A percentile compares a stretch with the other conserved stretches of the same genome.
These are phyloP conservation scores for Neonectria sp. DNA, from an alignment of 2,329 filamentous ascomycete genomes.

Conservation along the genomic window DNA sequence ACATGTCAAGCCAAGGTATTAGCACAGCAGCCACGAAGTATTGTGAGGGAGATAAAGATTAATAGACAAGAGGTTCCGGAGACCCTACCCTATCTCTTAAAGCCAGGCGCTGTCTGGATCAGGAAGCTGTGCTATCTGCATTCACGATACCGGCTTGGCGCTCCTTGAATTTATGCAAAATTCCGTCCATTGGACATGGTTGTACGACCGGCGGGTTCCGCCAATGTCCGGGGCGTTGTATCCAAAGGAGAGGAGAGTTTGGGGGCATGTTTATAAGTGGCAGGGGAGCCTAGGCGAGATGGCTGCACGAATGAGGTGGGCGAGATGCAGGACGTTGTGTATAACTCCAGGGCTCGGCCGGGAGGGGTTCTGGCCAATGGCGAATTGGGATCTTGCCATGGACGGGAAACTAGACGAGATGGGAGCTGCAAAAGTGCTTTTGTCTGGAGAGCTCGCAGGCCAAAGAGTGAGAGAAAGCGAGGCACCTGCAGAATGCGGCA, in stretches of 20 bases:
- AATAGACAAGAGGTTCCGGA: background rate
- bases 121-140: constrained; percentile 21
- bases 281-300: constrained; percentile 1
- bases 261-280: background rate
- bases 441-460: background rate
- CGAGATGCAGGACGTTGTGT: constrained; percentile 8
- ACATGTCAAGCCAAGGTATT: background rate
- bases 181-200: constrained; percentile 9
- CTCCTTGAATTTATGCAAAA: background rate
- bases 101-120: constrained; percentile 11
- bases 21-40: background rate
- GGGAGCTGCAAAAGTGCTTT: constrained; percentile 6
- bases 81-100: constrained; percentile 4
- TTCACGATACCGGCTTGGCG: constrained; percentile 12
- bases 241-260: background rate
- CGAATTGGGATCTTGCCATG: background rate
- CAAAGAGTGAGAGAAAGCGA: background rate
- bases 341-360: background rate
- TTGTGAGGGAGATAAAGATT: background rate
- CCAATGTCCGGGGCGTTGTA: background rate
- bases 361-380: constrained; percentile 13
- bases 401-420: background rate
- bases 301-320: constrained; percentile 9
- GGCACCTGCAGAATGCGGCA: constrained; percentile 29
- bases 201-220: background rate